Conservation (phyloP, 2,329 filamentous ascomycete genomes). For the Harringtonia aguacate region DNA sequence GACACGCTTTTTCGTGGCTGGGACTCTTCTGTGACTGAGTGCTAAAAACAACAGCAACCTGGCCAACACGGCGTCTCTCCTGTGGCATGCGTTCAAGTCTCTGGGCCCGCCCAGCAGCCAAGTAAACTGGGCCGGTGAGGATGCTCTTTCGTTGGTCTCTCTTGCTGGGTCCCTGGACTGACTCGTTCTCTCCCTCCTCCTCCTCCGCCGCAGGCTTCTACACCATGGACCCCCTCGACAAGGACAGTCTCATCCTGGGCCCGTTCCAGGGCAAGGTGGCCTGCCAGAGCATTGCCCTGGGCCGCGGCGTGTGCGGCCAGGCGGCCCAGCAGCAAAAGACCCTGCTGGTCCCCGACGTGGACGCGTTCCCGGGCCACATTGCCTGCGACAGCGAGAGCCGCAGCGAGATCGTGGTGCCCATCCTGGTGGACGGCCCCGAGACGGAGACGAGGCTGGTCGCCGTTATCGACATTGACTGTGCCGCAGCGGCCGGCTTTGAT, state of each 20-base stretch:
- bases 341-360: conserved; percentile 60
- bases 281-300: conserved; percentile 67
- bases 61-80: conserved; percentile 61
- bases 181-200: background rate
- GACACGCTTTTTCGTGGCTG: too few relatives aligned
- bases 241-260: conserved; percentile 55
- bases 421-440: conserved; percentile 28
- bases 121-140: conserved; percentile 66
- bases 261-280: conserved; percentile 75
- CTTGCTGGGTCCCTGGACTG: background rate
- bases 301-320: conserved; percentile 64
- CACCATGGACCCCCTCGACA: conserved; percentile 38
- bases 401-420: conserved; percentile 76
- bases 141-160: background rate
- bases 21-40: too few relatives aligned
- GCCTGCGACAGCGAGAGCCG: conserved; percentile 66
- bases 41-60: conserved; percentile 66
- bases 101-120: conserved; percentile 52
- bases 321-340: conserved; percentile 52
- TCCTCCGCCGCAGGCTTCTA: conserved; percentile 51
- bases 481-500: conserved; percentile 55
- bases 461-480: conserved; percentile 74
- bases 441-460: conserved; percentile 25
- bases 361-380: conserved; percentile 68
- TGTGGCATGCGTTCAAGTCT: conserved; percentile 73